Evolutionary conservation across 345 rosid genomes (phyloP).

Genomic region (Excoecaria cochinchinensis): DNA sequence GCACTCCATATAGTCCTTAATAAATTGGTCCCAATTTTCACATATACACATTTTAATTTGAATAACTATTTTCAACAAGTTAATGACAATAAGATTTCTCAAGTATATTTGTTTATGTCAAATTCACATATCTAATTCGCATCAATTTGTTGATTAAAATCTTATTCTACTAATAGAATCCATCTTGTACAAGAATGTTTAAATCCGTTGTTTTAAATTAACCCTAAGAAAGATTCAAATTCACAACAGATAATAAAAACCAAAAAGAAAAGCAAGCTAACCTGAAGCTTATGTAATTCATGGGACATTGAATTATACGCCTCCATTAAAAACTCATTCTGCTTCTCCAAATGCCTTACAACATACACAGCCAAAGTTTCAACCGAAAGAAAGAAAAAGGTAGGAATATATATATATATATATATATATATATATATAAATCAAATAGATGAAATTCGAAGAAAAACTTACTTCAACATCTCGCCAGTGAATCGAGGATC

Average conservation of each 20-base stretch:
- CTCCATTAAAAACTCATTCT: conserved; percentile 49
- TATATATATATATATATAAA: too few species aligned
- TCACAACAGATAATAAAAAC: background rate
- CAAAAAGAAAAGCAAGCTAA: conserved; percentile 8
- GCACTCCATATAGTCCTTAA: background rate
- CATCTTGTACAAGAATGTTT: background rate
- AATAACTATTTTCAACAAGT: background rate
- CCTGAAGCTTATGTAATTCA: conserved; percentile 59
- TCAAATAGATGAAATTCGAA: background rate
- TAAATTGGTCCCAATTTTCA: background rate
- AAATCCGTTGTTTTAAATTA: background rate
- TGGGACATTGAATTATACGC: conserved; percentile 39
- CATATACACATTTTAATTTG: background rate
- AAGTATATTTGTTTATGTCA: background rate
- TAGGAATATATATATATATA: background rate
- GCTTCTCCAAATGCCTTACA: conserved; percentile 59
- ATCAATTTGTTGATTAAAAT: background rate
- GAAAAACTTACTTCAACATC: conserved; percentile 28
- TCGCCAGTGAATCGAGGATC: conserved; percentile 37
- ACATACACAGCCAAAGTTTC: background rate
- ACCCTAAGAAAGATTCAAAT: background rate
- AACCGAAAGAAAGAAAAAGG: background rate
- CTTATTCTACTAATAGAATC: background rate
- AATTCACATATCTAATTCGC: too few species aligned
- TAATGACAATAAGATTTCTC: background rate